Percentiles rank a stretch among this genome's conserved stretches.
Evolutionary conservation across 495 filamentous ascomycete genomes (phyloP).

Genomic region (Neurospora terricola): DNA sequence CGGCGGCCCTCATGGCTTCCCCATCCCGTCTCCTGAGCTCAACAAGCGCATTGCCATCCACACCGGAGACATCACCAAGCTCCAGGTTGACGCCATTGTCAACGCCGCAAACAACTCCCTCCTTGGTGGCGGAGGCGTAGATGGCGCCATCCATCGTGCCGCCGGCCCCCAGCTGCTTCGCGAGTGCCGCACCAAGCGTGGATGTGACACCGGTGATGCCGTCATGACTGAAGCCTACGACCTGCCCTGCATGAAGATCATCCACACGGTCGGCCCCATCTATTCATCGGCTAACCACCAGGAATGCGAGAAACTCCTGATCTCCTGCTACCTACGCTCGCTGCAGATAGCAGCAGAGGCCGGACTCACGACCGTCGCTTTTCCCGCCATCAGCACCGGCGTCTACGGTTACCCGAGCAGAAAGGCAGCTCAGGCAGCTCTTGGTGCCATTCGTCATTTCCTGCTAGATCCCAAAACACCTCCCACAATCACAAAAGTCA

Average conservation of each 20-base stretch:
- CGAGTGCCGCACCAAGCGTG: conserved; percentile 59
- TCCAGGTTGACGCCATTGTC: conserved; percentile 75
- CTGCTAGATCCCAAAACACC: conserved; percentile 46
- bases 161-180: conserved; percentile 58
- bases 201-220: conserved; percentile 69
- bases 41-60: conserved; percentile 68
- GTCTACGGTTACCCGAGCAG: conserved; percentile 77
- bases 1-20: conserved; percentile 13
- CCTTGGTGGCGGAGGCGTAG: conserved; percentile 78
- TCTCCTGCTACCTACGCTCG: conserved; percentile 64
- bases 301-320: conserved; percentile 41
- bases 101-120: conserved; percentile 83
- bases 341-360: conserved; percentile 61
- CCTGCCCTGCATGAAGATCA: conserved; percentile 66
- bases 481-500: conserved; percentile 53
- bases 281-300: conserved; percentile 40
- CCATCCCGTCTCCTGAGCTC: conserved; percentile 37
- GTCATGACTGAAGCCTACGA: conserved; percentile 74
- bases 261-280: conserved; percentile 87
- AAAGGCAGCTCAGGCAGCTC: conserved; percentile 58
- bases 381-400: conserved; percentile 76
- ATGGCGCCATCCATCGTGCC: conserved; percentile 76
- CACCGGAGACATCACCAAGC: conserved; percentile 72
- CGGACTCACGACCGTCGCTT: conserved; percentile 62
- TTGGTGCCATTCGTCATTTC: conserved; percentile 60